These are phyloP conservation scores for Reutealis trisperma DNA, from an alignment of 345 rosid species.

Conservation along the genomic window DNA sequence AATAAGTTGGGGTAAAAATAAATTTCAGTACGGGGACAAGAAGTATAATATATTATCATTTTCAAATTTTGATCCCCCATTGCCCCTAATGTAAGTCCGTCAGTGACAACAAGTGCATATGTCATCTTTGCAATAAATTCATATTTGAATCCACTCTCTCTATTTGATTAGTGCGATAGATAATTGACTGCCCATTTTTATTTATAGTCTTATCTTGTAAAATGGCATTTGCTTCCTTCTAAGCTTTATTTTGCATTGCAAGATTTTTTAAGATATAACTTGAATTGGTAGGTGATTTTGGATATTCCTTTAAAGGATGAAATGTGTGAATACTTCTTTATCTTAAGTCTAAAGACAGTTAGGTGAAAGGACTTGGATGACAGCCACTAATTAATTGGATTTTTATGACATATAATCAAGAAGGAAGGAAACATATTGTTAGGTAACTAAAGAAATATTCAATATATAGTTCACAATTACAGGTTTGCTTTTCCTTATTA, in stretches of 20 bases:
- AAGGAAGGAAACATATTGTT: background rate
- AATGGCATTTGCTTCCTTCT: background rate
- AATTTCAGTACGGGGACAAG: too few species aligned
- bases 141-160: too few species aligned
- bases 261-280: background rate
- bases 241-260: background rate
- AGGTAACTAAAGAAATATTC: background rate
- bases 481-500: background rate
- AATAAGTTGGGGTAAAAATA: too few species aligned
- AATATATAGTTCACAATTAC: background rate
- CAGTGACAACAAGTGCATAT: too few species aligned
- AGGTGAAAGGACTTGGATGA: slow-evolving; percentile 1
- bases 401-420: background rate
- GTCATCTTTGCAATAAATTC: too few species aligned
- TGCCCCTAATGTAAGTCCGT: too few species aligned
- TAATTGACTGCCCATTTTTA: too few species aligned
- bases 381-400: background rate
- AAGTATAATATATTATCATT: too few species aligned
- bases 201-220: too few species aligned
- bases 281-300: background rate
- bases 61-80: too few species aligned
- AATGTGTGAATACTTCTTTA: slow-evolving; percentile 11
- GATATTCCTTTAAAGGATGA: background rate
- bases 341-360: slow-evolving; percentile 24
- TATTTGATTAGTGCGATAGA: too few species aligned